Conservation (phyloP, 2,329 filamentous ascomycete species). For the Plenodomus tracheiphilus region DNA sequence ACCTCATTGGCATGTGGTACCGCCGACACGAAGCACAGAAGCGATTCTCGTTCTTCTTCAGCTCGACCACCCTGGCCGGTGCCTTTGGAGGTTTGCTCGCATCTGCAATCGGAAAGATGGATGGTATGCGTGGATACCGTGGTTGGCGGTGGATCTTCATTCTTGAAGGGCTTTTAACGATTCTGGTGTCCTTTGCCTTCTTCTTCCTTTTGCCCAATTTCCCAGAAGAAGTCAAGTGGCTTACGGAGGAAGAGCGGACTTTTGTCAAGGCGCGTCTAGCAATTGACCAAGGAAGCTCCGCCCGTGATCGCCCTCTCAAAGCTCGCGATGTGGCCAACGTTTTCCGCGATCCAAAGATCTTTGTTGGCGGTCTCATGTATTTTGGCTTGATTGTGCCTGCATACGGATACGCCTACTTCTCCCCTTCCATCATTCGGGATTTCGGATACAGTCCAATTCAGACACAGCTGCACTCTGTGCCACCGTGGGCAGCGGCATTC, state of each 20-base stretch:
- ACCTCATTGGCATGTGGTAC: conserved; percentile 88
- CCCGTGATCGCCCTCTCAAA: conserved; percentile 50
- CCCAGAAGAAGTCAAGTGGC: conserved; percentile 55
- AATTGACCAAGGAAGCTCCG: conserved; percentile 53
- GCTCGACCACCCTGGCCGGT: conserved; percentile 74
- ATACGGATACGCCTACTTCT: conserved; percentile 54
- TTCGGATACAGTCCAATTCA: conserved; percentile 58
- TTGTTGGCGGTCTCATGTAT: conserved; percentile 57
- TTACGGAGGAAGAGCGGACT: conserved; percentile 49
- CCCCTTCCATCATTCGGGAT: conserved; percentile 51
- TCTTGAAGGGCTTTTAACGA: conserved; percentile 58
- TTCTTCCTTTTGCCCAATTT: conserved; percentile 55
- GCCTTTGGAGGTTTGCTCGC: conserved; percentile 87
- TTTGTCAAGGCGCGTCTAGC: conserved; percentile 53
- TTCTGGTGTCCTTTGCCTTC: conserved; percentile 49
- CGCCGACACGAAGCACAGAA: conserved; percentile 84
- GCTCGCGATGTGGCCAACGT: conserved; percentile 48
- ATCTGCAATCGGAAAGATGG: conserved; percentile 87
- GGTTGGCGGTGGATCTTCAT: conserved; percentile 88
- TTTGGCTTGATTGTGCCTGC: conserved; percentile 49
- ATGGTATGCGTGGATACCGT: conserved; percentile 65
- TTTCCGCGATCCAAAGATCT: conserved; percentile 55
- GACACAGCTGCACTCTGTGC: conserved; percentile 59
- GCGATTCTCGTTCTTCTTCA: conserved; percentile 93
- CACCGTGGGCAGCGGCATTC: conserved; percentile 73